A percentile compares a stretch with the other conserved stretches of the same genome.
Conservation (phyloP, 2,329 filamentous ascomycete genomes). For the Scedosporium apiospermum region DNA sequence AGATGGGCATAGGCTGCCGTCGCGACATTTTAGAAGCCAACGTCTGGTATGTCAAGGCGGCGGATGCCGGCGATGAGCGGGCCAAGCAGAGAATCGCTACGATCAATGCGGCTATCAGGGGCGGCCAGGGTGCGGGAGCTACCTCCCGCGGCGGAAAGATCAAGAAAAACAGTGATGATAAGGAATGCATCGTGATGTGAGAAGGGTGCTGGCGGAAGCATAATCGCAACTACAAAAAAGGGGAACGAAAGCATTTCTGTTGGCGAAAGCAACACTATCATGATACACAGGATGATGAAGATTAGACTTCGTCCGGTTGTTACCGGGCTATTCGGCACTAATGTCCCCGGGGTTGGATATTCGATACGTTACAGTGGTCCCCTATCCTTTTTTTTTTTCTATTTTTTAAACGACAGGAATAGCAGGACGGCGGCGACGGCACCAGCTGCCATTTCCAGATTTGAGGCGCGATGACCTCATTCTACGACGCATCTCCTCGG, state of each 20-base stretch:
- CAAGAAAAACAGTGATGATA: constrained; percentile 42
- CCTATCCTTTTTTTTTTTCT: no score
- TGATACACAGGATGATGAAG: neutral
- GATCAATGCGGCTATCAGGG: constrained; percentile 72
- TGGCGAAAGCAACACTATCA: neutral
- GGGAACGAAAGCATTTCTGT: neutral
- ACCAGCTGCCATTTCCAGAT: no score
- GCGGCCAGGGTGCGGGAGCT: constrained; percentile 46
- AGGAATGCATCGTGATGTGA: constrained; percentile 52
- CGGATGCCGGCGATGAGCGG: constrained; percentile 81
- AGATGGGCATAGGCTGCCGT: constrained; percentile 95
- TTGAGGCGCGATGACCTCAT: no score
- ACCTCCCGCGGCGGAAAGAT: constrained; percentile 37
- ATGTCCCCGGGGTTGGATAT: no score
- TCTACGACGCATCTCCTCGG: no score
- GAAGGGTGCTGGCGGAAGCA: neutral
- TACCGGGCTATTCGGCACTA: neutral
- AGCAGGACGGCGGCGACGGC: no score
- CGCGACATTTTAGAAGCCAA: constrained; percentile 94
- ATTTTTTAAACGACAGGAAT: no score
- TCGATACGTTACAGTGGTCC: no score
- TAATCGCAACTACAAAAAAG: neutral
- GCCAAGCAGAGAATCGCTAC: constrained; percentile 79
- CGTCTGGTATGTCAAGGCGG: constrained; percentile 95
- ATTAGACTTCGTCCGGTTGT: neutral